Base-by-base conservation (phyloP, 371 early-diverging fungal species). In the Mucor sp. region DNA sequence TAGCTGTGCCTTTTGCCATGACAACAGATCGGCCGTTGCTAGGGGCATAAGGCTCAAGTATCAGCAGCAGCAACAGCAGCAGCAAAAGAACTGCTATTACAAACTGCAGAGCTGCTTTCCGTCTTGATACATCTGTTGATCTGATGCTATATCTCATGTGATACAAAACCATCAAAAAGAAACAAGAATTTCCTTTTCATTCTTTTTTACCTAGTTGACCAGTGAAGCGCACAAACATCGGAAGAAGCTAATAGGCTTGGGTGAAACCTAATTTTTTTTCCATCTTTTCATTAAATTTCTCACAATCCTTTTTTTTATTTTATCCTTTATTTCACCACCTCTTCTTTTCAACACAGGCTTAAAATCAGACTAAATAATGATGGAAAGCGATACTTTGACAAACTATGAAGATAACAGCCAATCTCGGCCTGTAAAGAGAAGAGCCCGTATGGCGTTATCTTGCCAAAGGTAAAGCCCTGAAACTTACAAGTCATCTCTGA, bases 361-460 rank as follows among this genome's bases (percentile, higher is more conserved):
- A 37, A 37, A n/a, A 30, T 37, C 37, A 14, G 12, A 37, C 43
- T 55, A 43, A 23, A 47, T 44, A 59, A n/a, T 63, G 43, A 66
- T 63, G 37, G 47, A 68, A 5, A 63, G n/a, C 30, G 50, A 58
- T 47, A 65, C 23, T 47, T 12, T 8, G 6, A 6, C n/a, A 21
- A 37, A 32, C 50, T 41, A 62, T 30, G 53, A 27, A 6, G 50
- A 30, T 39, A 53, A 30, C 3, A 43, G 12, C 32, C 23, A 65
- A 4, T 14, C 28, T 33, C 48, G 56, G 65, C 73, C 77, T 9
- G 66, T 78, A 8, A 79, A 76, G 60, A 71, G 82, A 63, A 69
- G 82, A 58, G 71, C 76, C 48, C 76, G 82, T 43, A 68, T 79
- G 65, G 77, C 80, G n/a, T 58, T 82, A 32, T 82, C 82, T 14